Percentiles rank a stretch among this genome's conserved stretches.
Evolutionary conservation across 2,329 filamentous ascomycete genomes (phyloP).

Genomic region (Claviceps capensis): DNA sequence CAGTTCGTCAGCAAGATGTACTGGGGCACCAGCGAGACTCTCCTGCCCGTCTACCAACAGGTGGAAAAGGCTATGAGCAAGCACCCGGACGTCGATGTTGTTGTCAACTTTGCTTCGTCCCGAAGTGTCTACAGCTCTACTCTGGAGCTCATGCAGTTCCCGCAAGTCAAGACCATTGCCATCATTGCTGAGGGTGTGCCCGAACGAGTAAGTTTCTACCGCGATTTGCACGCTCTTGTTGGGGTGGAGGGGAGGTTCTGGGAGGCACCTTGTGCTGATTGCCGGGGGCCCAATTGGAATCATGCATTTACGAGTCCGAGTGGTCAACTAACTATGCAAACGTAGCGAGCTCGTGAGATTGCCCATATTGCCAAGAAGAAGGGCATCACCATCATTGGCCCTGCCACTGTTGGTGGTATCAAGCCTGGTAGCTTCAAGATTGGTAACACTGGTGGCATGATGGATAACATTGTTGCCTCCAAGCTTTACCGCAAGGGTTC

Average conservation of each 20-base stretch:
- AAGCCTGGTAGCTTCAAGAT: conserved; percentile 99
- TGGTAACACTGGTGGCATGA: conserved; percentile 99
- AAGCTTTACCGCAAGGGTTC: conserved; percentile 99
- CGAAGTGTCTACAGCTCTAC: conserved; percentile 97
- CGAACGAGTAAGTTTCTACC: conserved; percentile 59
- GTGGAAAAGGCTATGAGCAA: conserved; percentile 86
- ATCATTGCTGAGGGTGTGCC: conserved; percentile 99
- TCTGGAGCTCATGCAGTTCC: conserved; percentile 94
- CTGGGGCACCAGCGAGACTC: conserved; percentile 99
- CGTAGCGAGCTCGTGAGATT: conserved; percentile 88
- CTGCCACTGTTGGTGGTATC: conserved; percentile 96
- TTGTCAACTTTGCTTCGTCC: conserved; percentile 99
- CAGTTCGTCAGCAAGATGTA: conserved; percentile 99
- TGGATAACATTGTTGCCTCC: conserved; percentile 99
- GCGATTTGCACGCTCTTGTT: background rate
- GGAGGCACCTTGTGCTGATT: background rate
- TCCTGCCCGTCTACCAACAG: conserved; percentile 95
- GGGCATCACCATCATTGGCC: conserved; percentile 97
- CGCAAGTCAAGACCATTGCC: conserved; percentile 96
- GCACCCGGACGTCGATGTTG: conserved; percentile 91
- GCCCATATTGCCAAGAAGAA: conserved; percentile 94
- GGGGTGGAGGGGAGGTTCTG: background rate
- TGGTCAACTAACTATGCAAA: background rate
- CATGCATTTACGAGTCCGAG: background rate
- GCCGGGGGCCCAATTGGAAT: too few species aligned